Evolutionary conservation across 192 early-diverging fungal genomes (phyloP).

Genomic region (Podila epigama): DNA sequence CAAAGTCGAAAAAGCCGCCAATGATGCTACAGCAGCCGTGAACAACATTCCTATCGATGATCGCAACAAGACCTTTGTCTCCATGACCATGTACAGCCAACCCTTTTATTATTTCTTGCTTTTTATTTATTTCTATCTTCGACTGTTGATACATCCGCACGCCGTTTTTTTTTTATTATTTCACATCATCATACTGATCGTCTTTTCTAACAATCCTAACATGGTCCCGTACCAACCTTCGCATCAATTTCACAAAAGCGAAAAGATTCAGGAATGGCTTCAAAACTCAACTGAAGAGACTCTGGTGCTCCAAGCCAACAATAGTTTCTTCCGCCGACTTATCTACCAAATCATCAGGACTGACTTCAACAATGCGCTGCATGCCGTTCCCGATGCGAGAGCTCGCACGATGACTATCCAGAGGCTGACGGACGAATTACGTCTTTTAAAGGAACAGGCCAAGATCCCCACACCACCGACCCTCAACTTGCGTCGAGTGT

Average conservation of each 20-base stretch:
- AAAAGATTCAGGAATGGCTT: conserved; percentile 56
- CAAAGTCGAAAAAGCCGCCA: conserved; percentile 18
- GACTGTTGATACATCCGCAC: neutral
- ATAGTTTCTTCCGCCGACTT: conserved; percentile 72
- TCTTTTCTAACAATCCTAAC: too few species aligned
- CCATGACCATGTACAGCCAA: conserved; percentile 47
- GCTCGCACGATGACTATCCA: conserved; percentile 49
- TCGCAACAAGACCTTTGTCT: conserved; percentile 58
- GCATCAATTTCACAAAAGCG: too few species aligned
- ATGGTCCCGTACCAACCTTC: too few species aligned
- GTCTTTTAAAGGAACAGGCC: conserved; percentile 47
- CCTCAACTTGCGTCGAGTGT: conserved; percentile 75
- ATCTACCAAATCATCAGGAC: conserved; percentile 77
- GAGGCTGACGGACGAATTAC: conserved; percentile 48
- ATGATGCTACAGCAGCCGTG: neutral
- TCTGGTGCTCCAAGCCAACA: conserved; percentile 56
- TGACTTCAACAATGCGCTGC: conserved; percentile 29
- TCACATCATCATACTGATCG: conserved; percentile 1
- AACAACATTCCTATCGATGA: conserved; percentile 60
- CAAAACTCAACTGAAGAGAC: conserved; percentile 24
- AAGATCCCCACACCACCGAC: conserved; percentile 24
- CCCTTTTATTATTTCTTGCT: neutral
- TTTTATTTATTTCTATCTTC: neutral
- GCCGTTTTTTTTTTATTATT: neutral
- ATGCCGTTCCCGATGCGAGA: conserved; percentile 26